Evolutionary conservation across 164 flowering plant genomes (phyloP).

Genomic region (Stephania cephalantha): DNA sequence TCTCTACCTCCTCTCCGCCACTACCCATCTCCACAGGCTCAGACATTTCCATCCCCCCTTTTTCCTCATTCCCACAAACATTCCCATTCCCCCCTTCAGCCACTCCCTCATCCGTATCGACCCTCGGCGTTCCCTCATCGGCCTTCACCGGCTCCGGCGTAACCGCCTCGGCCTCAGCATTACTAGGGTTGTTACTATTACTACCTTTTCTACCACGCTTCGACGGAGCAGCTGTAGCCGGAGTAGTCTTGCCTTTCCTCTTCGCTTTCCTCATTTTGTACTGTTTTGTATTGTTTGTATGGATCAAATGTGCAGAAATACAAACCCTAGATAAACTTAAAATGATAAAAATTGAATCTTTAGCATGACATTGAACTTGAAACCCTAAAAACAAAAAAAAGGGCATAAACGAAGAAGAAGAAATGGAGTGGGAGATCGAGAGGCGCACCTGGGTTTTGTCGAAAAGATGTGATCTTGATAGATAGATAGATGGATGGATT

Average conservation of each 20-base stretch:
- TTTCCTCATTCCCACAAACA: too few relatives aligned
- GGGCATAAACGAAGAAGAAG: too few relatives aligned
- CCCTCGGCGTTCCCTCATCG: neutral
- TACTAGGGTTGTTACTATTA: neutral
- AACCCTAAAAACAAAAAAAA: too few relatives aligned
- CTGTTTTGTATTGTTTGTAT: neutral
- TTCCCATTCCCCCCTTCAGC: too few relatives aligned
- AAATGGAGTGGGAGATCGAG: too few relatives aligned
- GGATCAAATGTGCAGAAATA: neutral
- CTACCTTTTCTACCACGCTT: constrained; percentile 1
- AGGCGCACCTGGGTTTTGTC: too few relatives aligned
- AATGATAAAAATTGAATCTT: too few relatives aligned
- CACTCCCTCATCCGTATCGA: neutral
- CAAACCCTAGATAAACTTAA: neutral
- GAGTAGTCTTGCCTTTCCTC: neutral
- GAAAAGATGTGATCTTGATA: too few relatives aligned
- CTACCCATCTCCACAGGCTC: too few relatives aligned
- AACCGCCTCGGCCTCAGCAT: neutral
- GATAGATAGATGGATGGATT: too few relatives aligned
- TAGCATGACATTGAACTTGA: too few relatives aligned
- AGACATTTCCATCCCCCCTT: too few relatives aligned
- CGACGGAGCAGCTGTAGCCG: neutral
- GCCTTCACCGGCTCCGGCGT: constrained; percentile 7
- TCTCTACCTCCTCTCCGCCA: neutral
- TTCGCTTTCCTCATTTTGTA: constrained; percentile 1